A percentile compares a stretch with the other conserved stretches of the same genome.
phyloP scores from a whole-genome alignment of 1,284 basidiomycete genomes.

The Leccinum huronense region DNA sequence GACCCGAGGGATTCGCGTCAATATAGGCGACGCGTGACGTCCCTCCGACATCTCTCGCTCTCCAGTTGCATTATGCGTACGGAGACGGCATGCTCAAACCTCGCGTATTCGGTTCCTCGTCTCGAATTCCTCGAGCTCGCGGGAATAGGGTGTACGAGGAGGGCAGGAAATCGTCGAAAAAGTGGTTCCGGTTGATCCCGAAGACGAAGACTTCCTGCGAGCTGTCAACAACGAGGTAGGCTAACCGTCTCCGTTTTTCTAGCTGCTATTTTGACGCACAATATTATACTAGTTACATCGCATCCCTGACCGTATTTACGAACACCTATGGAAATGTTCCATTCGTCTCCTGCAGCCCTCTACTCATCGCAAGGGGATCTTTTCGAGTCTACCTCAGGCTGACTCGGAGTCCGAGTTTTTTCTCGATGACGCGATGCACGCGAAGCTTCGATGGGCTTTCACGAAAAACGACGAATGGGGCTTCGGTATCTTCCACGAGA shows the following conservation, averaged over 20 bases:
- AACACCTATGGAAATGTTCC: not conserved
- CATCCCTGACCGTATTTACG: not conserved
- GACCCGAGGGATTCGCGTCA: slow-evolving; percentile 50
- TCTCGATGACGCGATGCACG: not conserved
- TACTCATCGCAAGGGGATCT: not conserved
- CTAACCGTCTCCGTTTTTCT: not conserved
- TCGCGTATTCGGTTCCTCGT: slow-evolving; percentile 70
- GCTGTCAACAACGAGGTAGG: not conserved
- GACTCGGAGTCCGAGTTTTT: not conserved
- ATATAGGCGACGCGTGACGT: slow-evolving; percentile 65
- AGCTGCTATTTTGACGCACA: not conserved
- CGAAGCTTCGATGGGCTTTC: not conserved
- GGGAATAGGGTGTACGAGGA: slow-evolving; percentile 57
- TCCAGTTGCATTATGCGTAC: slow-evolving; percentile 77
- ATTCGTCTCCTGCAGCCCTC: not conserved
- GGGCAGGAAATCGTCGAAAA: not conserved
- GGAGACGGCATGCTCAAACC: slow-evolving; percentile 67
- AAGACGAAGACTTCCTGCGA: not conserved
- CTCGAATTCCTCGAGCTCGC: slow-evolving; percentile 84
- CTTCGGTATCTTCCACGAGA: not conserved
- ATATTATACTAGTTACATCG: not conserved
- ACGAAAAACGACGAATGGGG: not conserved
- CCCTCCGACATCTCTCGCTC: slow-evolving; percentile 74
- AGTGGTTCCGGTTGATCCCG: not conserved
- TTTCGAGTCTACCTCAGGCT: not conserved